Evolutionary conservation across 768 basidiomycete species (phyloP).

Genomic region (Kondoa subrosea): DNA sequence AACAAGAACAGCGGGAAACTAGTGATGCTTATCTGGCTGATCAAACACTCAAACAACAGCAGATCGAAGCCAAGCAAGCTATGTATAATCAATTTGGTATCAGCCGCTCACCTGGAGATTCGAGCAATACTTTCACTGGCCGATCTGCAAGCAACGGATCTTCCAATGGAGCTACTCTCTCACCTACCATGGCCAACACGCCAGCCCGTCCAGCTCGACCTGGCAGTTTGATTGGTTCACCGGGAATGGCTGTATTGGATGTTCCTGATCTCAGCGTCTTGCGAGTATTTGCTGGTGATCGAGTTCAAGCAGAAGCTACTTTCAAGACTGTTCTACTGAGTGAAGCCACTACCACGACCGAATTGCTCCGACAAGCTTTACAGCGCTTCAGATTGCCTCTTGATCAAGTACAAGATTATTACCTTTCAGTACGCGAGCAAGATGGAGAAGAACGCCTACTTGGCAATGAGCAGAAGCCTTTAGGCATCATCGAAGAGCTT

Average conservation of each 20-base stretch:
- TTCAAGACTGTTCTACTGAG: slow-evolving; percentile 96
- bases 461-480: slow-evolving; percentile 52
- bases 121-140: slow-evolving; percentile 22
- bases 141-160: background rate
- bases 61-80: slow-evolving; percentile 28
- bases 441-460: slow-evolving; percentile 61
- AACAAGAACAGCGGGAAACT: background rate
- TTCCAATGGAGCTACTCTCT: background rate
- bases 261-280: slow-evolving; percentile 83
- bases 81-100: slow-evolving; percentile 28
- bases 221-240: slow-evolving; percentile 28
- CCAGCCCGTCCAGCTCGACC: slow-evolving; percentile 21
- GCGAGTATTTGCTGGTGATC: slow-evolving; percentile 82
- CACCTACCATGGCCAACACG: slow-evolving; percentile 11
- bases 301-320: slow-evolving; percentile 81
- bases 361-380: slow-evolving; percentile 77
- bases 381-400: slow-evolving; percentile 64
- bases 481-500: slow-evolving; percentile 74
- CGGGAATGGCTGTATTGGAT: slow-evolving; percentile 39
- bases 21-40: slow-evolving; percentile 23
- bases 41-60: slow-evolving; percentile 26
- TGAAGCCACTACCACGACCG: slow-evolving; percentile 59
- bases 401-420: slow-evolving; percentile 44
- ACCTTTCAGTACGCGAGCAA: slow-evolving; percentile 79
- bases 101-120: slow-evolving; percentile 23